Percentiles rank a stretch among this genome's conserved stretches.
These are phyloP conservation scores for Calocybe cyanea DNA, from an alignment of 768 basidiomycete genomes.

Conservation along the genomic window DNA sequence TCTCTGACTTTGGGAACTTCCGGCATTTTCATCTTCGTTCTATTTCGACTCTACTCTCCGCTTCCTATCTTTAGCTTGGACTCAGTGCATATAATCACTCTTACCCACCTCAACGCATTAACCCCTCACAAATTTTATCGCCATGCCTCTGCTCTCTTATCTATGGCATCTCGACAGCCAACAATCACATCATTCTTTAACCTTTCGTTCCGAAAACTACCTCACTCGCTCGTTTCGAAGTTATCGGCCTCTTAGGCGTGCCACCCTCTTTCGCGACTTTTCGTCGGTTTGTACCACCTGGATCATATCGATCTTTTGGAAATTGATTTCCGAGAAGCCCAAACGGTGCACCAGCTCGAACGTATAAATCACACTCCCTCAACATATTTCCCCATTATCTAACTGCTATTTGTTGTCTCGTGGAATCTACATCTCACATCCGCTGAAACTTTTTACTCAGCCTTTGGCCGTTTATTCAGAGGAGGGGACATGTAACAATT, in stretches of 20 bases:
- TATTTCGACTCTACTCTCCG: not conserved
- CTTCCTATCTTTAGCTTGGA: slow-evolving; percentile 7
- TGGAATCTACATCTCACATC: slow-evolving; percentile 17
- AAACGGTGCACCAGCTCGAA: not conserved
- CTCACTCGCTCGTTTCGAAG: slow-evolving; percentile 3
- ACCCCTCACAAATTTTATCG: slow-evolving; percentile 7
- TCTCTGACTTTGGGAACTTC: slow-evolving; percentile 1
- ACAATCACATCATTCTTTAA: slow-evolving; percentile 2
- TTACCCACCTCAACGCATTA: slow-evolving; percentile 8
- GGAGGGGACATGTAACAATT: slow-evolving; percentile 40
- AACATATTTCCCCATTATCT: slow-evolving; percentile 23
- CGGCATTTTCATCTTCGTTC: not conserved
- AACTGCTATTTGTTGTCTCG: slow-evolving; percentile 29
- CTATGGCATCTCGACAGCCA: slow-evolving; percentile 11
- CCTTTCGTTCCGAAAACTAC: slow-evolving; percentile 3
- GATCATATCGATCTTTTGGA: slow-evolving; percentile 8
- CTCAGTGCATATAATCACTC: slow-evolving; percentile 8
- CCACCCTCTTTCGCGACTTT: slow-evolving; percentile 8
- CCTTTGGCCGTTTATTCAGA: slow-evolving; percentile 27
- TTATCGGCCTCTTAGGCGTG: slow-evolving; percentile 5
- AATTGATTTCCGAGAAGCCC: slow-evolving; percentile 8
- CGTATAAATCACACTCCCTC: slow-evolving; percentile 11
- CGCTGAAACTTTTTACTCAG: slow-evolving; percentile 20
- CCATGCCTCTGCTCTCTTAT: slow-evolving; percentile 6
- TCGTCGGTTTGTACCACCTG: slow-evolving; percentile 5